phyloP scores from a whole-genome alignment of 257 asterid species.

The Fraxinus quadrangulata region DNA sequence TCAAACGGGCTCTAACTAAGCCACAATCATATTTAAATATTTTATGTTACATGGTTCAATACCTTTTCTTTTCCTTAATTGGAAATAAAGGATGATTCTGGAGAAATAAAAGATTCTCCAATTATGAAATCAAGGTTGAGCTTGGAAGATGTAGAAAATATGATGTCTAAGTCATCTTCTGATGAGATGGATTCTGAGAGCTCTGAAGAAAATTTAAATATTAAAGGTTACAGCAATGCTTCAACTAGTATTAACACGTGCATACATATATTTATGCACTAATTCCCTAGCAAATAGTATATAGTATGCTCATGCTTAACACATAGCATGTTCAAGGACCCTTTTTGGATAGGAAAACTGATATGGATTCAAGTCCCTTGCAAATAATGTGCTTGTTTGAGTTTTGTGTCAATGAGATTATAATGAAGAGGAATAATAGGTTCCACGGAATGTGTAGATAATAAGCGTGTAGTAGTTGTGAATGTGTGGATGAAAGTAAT shows the following conservation, averaged over 20 bases:
- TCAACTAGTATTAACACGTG: slow-evolving; percentile 19
- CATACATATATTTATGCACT: slow-evolving; percentile 26
- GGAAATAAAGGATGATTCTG: slow-evolving; percentile 47
- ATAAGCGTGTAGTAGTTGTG: too few relatives aligned
- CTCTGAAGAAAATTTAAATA: slow-evolving; percentile 48
- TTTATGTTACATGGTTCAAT: slow-evolving; percentile 16
- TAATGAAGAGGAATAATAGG: too few relatives aligned
- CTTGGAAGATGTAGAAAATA: slow-evolving; percentile 45
- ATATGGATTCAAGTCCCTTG: slow-evolving; percentile 20
- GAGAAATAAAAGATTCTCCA: slow-evolving; percentile 35
- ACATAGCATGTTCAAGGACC: background rate
- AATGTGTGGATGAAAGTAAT: too few relatives aligned
- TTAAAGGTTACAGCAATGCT: slow-evolving; percentile 49
- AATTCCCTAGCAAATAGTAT: slow-evolving; percentile 17
- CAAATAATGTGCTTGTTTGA: background rate
- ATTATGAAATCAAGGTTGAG: slow-evolving; percentile 41
- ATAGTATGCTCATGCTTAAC: background rate
- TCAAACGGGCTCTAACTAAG: slow-evolving; percentile 1
- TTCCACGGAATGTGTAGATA: too few relatives aligned
- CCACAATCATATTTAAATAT: slow-evolving; percentile 11
- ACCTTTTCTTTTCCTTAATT: slow-evolving; percentile 45
- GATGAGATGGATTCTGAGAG: slow-evolving; percentile 51
- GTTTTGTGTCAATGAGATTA: too few relatives aligned
- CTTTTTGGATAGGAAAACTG: slow-evolving; percentile 15
- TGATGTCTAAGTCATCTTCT: slow-evolving; percentile 41